Conservation (phyloP, 108 stramenopile genomes). For the Discostella stelligeroides region DNA sequence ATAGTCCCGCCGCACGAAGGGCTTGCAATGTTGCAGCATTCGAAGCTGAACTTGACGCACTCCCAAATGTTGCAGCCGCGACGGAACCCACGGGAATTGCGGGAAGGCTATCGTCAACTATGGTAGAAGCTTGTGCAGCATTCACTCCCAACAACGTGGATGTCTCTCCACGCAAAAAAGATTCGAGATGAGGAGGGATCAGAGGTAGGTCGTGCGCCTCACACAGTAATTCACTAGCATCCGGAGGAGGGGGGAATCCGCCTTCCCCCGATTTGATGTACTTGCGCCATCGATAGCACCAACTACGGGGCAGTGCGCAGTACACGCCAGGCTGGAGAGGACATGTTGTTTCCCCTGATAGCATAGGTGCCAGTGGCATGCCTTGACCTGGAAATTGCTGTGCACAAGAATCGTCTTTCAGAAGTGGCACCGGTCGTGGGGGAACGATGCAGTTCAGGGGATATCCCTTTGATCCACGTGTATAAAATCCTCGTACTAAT, state of each 20-base stretch:
- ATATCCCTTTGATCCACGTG: slow-evolving; percentile 63
- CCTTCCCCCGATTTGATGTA: slow-evolving; percentile 89
- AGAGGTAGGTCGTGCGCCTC: slow-evolving; percentile 78
- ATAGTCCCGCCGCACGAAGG: slow-evolving; percentile 65
- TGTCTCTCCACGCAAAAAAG: slow-evolving; percentile 70
- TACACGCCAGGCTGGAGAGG: slow-evolving; percentile 72
- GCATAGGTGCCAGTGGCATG: background rate
- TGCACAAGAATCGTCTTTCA: too few relatives aligned
- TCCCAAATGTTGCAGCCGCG: slow-evolving; percentile 14
- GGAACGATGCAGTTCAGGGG: slow-evolving; percentile 53
- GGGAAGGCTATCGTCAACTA: slow-evolving; percentile 5
- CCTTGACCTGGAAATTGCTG: background rate
- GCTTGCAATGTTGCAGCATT: slow-evolving; percentile 56
- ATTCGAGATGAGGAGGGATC: slow-evolving; percentile 79
- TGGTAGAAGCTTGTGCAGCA: slow-evolving; percentile 13
- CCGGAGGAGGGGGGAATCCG: slow-evolving; percentile 66
- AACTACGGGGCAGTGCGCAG: slow-evolving; percentile 70
- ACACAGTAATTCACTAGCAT: slow-evolving; percentile 71
- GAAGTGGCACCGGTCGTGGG: background rate
- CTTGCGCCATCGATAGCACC: slow-evolving; percentile 83
- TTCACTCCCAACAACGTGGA: slow-evolving; percentile 46
- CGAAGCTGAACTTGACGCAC: slow-evolving; percentile 9
- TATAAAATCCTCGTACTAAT: slow-evolving; percentile 75
- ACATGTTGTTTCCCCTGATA: slow-evolving; percentile 18
- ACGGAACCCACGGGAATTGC: slow-evolving; percentile 43